These are phyloP conservation scores for Lactarius sp. DNA, from an alignment of 768 basidiomycete species.

Conservation along the genomic window DNA sequence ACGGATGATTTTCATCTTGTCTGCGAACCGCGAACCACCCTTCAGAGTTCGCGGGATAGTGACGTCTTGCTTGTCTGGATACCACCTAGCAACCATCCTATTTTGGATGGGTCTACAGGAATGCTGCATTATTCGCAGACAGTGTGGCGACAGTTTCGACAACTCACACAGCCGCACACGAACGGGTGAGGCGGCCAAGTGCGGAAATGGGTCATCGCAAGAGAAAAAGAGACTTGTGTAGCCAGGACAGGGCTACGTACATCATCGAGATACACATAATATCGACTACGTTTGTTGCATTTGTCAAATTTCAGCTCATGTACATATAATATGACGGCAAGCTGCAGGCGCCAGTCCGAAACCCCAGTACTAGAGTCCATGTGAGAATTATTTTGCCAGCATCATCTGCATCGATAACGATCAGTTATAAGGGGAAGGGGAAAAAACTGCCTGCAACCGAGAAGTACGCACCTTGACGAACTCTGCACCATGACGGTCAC, in stretches of 20 bases:
- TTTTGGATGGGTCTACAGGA: not conserved
- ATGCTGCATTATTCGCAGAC: too few relatives aligned
- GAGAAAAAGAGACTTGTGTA: not conserved
- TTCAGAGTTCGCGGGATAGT: too few relatives aligned
- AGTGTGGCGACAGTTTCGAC: not conserved
- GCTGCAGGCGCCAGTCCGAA: not conserved
- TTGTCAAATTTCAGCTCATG: not conserved
- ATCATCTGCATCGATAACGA: conserved; percentile 50
- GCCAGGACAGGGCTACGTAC: conserved; percentile 1
- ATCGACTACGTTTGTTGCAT: conserved; percentile 7
- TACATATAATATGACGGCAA: conserved; percentile 3
- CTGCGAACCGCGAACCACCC: too few relatives aligned
- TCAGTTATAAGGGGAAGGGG: not conserved
- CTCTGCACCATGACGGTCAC: conserved; percentile 39
- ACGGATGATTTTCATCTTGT: too few relatives aligned
- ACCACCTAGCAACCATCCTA: not conserved
- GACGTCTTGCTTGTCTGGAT: too few relatives aligned
- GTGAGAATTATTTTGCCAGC: conserved; percentile 54
- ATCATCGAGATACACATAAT: conserved; percentile 22
- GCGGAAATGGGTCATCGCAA: not conserved
- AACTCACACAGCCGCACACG: not conserved
- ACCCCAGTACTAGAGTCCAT: not conserved
- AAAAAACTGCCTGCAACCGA: conserved; percentile 9
- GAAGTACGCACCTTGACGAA: conserved; percentile 59
- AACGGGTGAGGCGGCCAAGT: not conserved